These are phyloP conservation scores for Ramularia endophylla DNA, from an alignment of 2,329 filamentous ascomycete species.

Conservation along the genomic window DNA sequence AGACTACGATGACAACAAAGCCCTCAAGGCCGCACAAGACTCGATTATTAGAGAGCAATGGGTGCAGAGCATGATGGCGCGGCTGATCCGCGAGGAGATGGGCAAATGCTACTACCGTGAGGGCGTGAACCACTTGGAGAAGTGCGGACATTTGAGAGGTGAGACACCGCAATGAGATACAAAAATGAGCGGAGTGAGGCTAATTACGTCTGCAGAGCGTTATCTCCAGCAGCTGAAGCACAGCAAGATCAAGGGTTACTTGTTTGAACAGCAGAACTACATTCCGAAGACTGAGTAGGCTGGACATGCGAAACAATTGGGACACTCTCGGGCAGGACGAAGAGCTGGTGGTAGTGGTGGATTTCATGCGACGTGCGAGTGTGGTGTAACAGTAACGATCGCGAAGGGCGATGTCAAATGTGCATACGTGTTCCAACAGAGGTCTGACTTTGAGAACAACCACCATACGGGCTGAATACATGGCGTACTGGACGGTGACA, in stretches of 20 bases:
- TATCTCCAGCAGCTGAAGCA: slow-evolving; percentile 73
- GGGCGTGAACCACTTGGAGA: slow-evolving; percentile 83
- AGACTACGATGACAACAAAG: slow-evolving; percentile 76
- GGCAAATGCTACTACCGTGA: slow-evolving; percentile 79
- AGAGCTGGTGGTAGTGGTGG: not conserved
- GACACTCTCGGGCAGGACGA: not conserved
- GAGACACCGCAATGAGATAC: slow-evolving; percentile 33
- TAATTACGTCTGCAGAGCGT: slow-evolving; percentile 52
- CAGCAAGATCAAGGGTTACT: slow-evolving; percentile 70
- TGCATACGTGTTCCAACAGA: no score
- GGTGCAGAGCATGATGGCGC: slow-evolving; percentile 84
- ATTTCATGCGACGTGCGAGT: no score
- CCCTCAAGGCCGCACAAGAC: slow-evolving; percentile 77
- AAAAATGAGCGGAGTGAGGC: not conserved
- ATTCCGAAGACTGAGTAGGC: slow-evolving; percentile 18
- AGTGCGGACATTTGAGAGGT: slow-evolving; percentile 78
- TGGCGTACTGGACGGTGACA: no score
- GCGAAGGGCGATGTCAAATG: no score
- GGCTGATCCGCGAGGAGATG: slow-evolving; percentile 74
- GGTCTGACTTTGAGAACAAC: no score
- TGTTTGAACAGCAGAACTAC: slow-evolving; percentile 77
- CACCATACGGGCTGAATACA: no score
- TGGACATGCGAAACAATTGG: not conserved
- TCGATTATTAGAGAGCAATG: slow-evolving; percentile 79
- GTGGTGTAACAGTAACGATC: no score